phyloP scores from a whole-genome alignment of 148 eudicot genomes.

The Persicaria maculosa region DNA sequence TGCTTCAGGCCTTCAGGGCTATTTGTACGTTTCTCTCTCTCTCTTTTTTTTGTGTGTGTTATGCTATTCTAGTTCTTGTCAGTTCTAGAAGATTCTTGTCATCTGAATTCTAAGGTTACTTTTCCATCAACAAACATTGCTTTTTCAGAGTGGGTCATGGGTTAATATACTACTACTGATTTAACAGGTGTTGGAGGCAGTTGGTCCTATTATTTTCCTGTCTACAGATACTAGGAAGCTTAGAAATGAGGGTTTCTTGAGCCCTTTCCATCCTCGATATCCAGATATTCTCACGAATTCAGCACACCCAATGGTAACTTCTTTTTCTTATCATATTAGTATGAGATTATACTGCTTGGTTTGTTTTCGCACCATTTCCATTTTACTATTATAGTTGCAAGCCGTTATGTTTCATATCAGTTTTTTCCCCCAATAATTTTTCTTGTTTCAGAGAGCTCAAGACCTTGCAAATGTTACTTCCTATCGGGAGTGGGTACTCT shows the following conservation, averaged over 20 bases:
- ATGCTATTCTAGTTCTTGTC: not conserved
- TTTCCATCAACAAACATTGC: not conserved
- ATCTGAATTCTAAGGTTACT: not conserved
- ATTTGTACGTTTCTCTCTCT: not conserved
- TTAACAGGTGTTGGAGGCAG: constrained; percentile 90
- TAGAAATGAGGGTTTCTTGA: constrained; percentile 96
- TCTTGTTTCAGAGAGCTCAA: constrained; percentile 76
- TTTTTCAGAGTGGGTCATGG: not conserved
- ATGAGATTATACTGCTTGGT: constrained; percentile 5
- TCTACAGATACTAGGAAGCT: constrained; percentile 97
- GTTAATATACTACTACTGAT: not conserved
- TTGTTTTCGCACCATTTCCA: not conserved
- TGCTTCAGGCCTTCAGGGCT: not conserved
- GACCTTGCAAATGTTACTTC: constrained; percentile 97
- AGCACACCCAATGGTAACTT: constrained; percentile 90
- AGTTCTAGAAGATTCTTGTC: not conserved
- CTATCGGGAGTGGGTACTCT: constrained; percentile 90
- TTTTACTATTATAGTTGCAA: not conserved
- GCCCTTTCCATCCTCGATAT: constrained; percentile 99
- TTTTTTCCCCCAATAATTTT: not conserved
- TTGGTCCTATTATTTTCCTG: constrained; percentile 87
- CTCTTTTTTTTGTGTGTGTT: no score
- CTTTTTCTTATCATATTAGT: constrained; percentile 1
- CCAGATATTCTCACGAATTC: constrained; percentile 99
- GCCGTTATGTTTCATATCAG: not conserved